These are phyloP conservation scores for Craterostigma plantagineum DNA, from an alignment of 257 asterid genomes.

Conservation along the genomic window DNA sequence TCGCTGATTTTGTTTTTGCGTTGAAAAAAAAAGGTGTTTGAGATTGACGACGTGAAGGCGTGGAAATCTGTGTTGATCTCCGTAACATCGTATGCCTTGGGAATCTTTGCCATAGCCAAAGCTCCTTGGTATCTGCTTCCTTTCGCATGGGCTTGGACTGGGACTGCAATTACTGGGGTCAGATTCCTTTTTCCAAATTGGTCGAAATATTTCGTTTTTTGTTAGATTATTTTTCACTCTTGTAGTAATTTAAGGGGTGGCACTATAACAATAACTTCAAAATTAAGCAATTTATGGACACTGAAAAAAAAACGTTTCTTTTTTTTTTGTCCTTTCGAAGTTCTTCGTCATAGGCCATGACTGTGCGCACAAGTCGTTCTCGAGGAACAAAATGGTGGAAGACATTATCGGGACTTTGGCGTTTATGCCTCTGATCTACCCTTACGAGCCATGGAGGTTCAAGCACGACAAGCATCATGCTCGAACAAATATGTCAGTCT, in stretches of 20 bases:
- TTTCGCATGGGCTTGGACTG: slow-evolving; percentile 98
- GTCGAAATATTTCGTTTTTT: no score
- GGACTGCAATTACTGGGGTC: slow-evolving; percentile 96
- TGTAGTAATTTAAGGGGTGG: no score
- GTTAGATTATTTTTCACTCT: no score
- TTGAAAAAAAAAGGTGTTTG: slow-evolving; percentile 85
- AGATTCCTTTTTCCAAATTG: slow-evolving; percentile 22
- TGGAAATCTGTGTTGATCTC: slow-evolving; percentile 83
- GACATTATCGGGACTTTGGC: slow-evolving; percentile 92
- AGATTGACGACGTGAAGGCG: slow-evolving; percentile 76
- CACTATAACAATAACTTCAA: no score
- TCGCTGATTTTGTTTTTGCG: no score
- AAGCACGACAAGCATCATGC: slow-evolving; percentile 98
- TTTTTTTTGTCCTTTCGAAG: slow-evolving; percentile 25
- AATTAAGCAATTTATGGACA: no score
- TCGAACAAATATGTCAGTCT: slow-evolving; percentile 76
- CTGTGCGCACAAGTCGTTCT: slow-evolving; percentile 96
- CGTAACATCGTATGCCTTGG: slow-evolving; percentile 60
- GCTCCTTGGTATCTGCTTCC: slow-evolving; percentile 99
- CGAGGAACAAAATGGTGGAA: slow-evolving; percentile 82
- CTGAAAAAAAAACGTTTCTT: no score
- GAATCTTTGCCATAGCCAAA: slow-evolving; percentile 76
- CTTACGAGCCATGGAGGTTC: slow-evolving; percentile 95
- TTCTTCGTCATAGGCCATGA: slow-evolving; percentile 98
- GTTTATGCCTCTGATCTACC: slow-evolving; percentile 82